Conservation (phyloP, 2,329 filamentous ascomycete species). For the Parascedosporium putredinis region DNA sequence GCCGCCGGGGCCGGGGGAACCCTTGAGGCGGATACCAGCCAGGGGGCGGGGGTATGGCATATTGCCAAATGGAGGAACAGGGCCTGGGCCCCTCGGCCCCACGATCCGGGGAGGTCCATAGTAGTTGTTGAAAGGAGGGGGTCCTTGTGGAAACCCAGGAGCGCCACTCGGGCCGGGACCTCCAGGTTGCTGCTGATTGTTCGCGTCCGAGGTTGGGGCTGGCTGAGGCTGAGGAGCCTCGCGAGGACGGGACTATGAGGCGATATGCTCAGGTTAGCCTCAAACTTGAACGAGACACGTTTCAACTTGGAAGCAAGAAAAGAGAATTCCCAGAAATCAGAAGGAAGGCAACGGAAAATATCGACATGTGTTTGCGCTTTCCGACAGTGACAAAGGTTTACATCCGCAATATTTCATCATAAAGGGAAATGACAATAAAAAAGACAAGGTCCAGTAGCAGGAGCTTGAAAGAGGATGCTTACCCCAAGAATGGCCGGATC, state of each 20-base stretch:
- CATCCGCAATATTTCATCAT: slow-evolving; percentile 99
- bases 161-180: not conserved
- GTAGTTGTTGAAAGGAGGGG: slow-evolving; percentile 22
- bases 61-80: slow-evolving; percentile 51
- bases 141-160: slow-evolving; percentile 1
- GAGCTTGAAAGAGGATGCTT: slow-evolving; percentile 44
- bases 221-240: slow-evolving; percentile 4
- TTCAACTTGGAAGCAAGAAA: slow-evolving; percentile 8
- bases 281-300: not conserved
- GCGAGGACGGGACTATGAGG: slow-evolving; percentile 11
- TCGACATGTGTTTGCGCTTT: slow-evolving; percentile 92
- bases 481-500: slow-evolving; percentile 96
- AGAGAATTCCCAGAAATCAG: slow-evolving; percentile 52
- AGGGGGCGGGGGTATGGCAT: slow-evolving; percentile 66
- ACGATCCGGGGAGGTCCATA: slow-evolving; percentile 43
- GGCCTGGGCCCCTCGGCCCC: slow-evolving; percentile 52
- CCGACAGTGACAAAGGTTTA: slow-evolving; percentile 73
- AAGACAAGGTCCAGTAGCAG: not conserved
- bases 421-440: slow-evolving; percentile 10
- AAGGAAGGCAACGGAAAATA: slow-evolving; percentile 99
- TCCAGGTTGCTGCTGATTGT: not conserved
- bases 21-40: slow-evolving; percentile 74
- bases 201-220: not conserved
- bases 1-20: slow-evolving; percentile 49
- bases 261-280: not conserved